These are phyloP conservation scores for Leccinum griseonigrum DNA, from an alignment of 1,284 basidiomycete genomes.

Conservation along the genomic window DNA sequence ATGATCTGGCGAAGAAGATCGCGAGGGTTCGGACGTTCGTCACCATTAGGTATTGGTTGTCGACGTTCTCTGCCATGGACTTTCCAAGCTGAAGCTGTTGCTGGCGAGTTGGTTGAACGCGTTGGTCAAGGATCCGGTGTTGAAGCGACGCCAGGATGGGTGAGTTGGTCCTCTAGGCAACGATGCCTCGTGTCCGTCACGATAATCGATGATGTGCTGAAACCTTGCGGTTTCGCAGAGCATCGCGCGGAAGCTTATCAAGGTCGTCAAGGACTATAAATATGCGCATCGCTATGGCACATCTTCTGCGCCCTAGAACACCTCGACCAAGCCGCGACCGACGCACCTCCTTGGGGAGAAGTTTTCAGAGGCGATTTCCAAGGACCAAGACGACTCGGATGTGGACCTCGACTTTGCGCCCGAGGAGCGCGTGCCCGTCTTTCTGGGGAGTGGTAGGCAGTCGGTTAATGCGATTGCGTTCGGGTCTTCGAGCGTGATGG, in stretches of 20 bases:
- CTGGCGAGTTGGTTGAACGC: constrained; percentile 76
- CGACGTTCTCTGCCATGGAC: constrained; percentile 84
- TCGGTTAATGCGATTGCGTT: constrained; percentile 31
- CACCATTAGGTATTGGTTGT: constrained; percentile 51
- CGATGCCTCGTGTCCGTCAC: background rate
- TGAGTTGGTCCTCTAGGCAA: constrained; percentile 40
- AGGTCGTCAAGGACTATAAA: constrained; percentile 59
- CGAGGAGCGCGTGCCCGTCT: constrained; percentile 31
- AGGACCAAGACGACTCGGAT: constrained; percentile 58
- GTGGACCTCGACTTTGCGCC: constrained; percentile 70
- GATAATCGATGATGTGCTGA: constrained; percentile 9
- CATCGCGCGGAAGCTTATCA: constrained; percentile 39
- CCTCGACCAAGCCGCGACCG: constrained; percentile 23
- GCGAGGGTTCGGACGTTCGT: constrained; percentile 85
- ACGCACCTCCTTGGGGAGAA: constrained; percentile 55
- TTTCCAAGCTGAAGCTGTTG: constrained; percentile 67
- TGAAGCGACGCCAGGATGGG: constrained; percentile 64
- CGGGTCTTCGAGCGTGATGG: constrained; percentile 18
- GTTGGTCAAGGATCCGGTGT: constrained; percentile 63
- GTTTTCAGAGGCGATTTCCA: constrained; percentile 58
- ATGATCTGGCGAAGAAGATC: constrained; percentile 67
- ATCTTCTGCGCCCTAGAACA: constrained; percentile 22
- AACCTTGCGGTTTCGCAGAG: constrained; percentile 41
- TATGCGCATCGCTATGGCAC: constrained; percentile 40
- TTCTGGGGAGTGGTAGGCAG: constrained; percentile 28